These are phyloP conservation scores for Lasiodiplodia theobromae DNA, from an alignment of 2,329 filamentous ascomycete genomes.

Conservation along the genomic window DNA sequence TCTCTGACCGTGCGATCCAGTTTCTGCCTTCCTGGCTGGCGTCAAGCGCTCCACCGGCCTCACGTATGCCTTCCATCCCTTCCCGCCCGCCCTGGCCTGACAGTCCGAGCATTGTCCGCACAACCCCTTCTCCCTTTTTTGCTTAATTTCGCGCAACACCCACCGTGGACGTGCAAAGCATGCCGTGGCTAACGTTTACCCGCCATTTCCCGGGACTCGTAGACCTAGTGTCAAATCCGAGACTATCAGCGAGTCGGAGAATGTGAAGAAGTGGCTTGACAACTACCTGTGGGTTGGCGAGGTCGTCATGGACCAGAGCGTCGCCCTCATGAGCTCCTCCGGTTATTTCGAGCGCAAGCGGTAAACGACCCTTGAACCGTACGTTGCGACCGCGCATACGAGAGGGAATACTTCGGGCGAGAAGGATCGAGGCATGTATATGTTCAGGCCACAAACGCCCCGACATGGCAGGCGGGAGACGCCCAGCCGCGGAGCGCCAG, in stretches of 20 bases:
- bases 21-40: constrained; percentile 95
- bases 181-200: constrained; percentile 54
- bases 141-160: constrained; percentile 20
- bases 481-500: background rate
- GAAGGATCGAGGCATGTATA: background rate
- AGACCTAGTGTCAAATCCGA: constrained; percentile 87
- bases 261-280: constrained; percentile 86
- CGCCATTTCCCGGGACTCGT: constrained; percentile 48
- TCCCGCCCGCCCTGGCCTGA: constrained; percentile 31
- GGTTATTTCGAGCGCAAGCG: constrained; percentile 91
- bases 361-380: constrained; percentile 48
- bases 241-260: constrained; percentile 81
- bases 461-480: background rate
- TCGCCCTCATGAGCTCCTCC: constrained; percentile 87
- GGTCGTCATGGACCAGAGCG: constrained; percentile 97
- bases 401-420: background rate
- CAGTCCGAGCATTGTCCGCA: constrained; percentile 31
- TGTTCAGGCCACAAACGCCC: constrained; percentile 2
- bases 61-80: constrained; percentile 74
- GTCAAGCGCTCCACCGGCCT: constrained; percentile 97
- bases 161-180: constrained; percentile 7
- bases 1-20: constrained; percentile 52
- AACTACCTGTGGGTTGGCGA: constrained; percentile 95
- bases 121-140: constrained; percentile 15
- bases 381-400: background rate